A percentile compares a stretch with the other conserved stretches of the same genome.
Evolutionary conservation across 2,329 filamentous ascomycete genomes (phyloP).

Genomic region (Xylariales sp.): DNA sequence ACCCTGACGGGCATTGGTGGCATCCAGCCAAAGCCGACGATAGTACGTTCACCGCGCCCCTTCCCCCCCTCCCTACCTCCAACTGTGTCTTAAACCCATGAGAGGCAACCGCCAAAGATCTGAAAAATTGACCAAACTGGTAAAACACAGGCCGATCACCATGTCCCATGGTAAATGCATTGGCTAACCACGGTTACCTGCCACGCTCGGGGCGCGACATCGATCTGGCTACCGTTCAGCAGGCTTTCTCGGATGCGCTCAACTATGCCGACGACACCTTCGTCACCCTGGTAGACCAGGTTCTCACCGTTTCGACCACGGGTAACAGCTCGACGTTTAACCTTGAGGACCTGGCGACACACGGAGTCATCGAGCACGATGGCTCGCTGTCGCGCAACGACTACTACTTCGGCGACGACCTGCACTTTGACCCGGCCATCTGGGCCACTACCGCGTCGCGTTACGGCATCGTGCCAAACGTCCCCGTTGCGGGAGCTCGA

Average conservation of each 20-base stretch:
- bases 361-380: not conserved
- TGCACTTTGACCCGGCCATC: not conserved
- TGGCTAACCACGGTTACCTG: not conserved
- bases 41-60: conserved; percentile 2
- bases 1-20: conserved; percentile 1
- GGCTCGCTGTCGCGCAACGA: not conserved
- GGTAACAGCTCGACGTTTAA: not conserved
- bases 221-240: not conserved
- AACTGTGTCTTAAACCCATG: too few species aligned
- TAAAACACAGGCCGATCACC: too few species aligned
- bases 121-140: too few species aligned
- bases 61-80: not conserved
- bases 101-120: too few species aligned
- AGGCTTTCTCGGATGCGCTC: not conserved
- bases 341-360: not conserved
- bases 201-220: not conserved
- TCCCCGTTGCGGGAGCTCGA: too few species aligned
- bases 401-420: not conserved
- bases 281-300: not conserved
- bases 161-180: not conserved
- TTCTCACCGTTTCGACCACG: not conserved
- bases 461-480: too few species aligned
- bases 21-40: not conserved
- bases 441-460: not conserved
- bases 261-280: not conserved